Conservation (phyloP, 2,329 filamentous ascomycete genomes). For the Thielaviopsis euricoi region DNA sequence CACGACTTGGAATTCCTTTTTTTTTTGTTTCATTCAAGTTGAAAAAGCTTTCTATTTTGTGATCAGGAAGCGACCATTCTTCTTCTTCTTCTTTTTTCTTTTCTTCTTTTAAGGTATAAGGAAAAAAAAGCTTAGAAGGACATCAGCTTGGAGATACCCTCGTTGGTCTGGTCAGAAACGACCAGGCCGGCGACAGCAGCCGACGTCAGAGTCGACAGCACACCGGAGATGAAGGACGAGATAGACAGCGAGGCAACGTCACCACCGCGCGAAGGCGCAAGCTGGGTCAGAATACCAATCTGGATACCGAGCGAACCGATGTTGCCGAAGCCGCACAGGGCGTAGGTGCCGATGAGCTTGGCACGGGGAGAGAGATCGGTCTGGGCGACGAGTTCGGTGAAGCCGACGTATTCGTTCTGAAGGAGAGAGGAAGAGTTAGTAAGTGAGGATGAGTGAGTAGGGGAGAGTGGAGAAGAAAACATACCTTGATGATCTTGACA, state of each 20-base stretch:
- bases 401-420: constrained; percentile 65
- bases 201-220: constrained; percentile 63
- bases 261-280: constrained; percentile 56
- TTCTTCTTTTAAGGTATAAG: not conserved
- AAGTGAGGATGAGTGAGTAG: not conserved
- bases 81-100: not conserved
- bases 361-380: constrained; percentile 49
- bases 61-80: too few relatives aligned
- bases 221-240: constrained; percentile 61
- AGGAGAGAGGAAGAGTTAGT: constrained; percentile 16
- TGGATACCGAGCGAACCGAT: constrained; percentile 78
- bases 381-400: constrained; percentile 39
- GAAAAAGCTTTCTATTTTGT: too few relatives aligned
- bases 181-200: constrained; percentile 66
- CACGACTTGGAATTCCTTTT: too few relatives aligned
- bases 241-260: constrained; percentile 63
- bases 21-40: too few relatives aligned
- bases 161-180: constrained; percentile 31
- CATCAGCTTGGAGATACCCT: constrained; percentile 9
- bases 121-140: not conserved
- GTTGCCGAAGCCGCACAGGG: constrained; percentile 71
- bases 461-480: not conserved
- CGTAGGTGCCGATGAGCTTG: constrained; percentile 69
- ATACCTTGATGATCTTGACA: constrained; percentile 57
- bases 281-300: constrained; percentile 72